Conservation (phyloP, 2,329 filamentous ascomycete species). For the Colletotrichum abscissum region DNA sequence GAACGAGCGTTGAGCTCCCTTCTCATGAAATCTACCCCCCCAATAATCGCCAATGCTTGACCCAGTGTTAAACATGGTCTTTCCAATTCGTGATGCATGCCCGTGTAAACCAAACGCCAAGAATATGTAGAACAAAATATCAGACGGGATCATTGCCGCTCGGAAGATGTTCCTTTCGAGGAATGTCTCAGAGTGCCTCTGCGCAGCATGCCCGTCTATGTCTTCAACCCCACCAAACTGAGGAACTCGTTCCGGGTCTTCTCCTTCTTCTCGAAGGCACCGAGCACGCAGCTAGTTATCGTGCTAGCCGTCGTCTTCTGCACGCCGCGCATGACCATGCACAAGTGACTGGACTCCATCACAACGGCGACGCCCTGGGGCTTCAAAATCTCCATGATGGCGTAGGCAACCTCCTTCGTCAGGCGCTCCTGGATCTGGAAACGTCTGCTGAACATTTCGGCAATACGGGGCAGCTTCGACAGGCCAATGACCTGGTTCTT, state of each 20-base stretch:
- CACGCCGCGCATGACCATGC: slow-evolving; percentile 99
- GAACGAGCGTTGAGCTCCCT: slow-evolving; percentile 37
- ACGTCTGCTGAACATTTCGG: slow-evolving; percentile 94
- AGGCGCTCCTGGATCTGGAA: slow-evolving; percentile 96
- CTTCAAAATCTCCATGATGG: slow-evolving; percentile 91
- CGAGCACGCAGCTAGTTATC: slow-evolving; percentile 97
- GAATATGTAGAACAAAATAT: slow-evolving; percentile 25
- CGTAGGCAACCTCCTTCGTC: slow-evolving; percentile 95
- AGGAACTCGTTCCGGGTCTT: slow-evolving; percentile 98
- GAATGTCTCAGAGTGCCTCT: slow-evolving; percentile 2
- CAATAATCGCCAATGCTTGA: slow-evolving; percentile 33
- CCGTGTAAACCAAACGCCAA: slow-evolving; percentile 26
- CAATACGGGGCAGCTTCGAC: slow-evolving; percentile 94
- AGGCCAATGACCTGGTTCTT: slow-evolving; percentile 91
- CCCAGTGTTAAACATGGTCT: slow-evolving; percentile 38
- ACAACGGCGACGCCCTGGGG: slow-evolving; percentile 96
- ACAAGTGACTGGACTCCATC: slow-evolving; percentile 96
- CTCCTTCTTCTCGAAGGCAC: slow-evolving; percentile 90
- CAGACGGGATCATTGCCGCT: neutral
- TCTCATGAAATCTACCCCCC: slow-evolving; percentile 31
- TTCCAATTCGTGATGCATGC: slow-evolving; percentile 29
- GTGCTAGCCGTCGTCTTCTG: slow-evolving; percentile 89
- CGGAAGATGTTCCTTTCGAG: neutral
- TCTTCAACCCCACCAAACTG: slow-evolving; percentile 77
- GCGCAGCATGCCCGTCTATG: neutral